Evolutionary conservation across 2,329 filamentous ascomycete species (phyloP), one percentile per base, ranked within the genome.

Genomic region (Verticillium zaregamsianum): DNA sequence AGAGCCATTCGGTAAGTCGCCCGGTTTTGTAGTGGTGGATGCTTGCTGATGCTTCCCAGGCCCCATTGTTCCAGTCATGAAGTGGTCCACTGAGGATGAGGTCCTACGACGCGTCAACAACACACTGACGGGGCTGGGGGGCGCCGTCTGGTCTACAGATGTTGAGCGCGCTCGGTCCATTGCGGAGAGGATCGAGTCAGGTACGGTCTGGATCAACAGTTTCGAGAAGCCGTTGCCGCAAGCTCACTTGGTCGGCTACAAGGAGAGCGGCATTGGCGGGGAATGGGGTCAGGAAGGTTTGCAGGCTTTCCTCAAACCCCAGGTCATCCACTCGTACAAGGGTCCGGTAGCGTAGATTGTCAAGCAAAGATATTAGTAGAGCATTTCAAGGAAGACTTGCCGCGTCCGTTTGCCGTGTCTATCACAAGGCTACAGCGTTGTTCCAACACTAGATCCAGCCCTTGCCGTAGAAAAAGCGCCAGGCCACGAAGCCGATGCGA

Each of bases 61-160:
- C 0, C 88, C 88, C 0, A 85, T 90, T 32, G 78, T 90, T 2
- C 87, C 88, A 0, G 73, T 90, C 8, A 68, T 89, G 62, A 81
- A 79, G 39, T 91, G 86, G 86, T 77, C 76, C 0, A 78, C 82
- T 25, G 87, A 90, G 64, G 80, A 80, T 3, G 85, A 89, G 20
- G 84, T 87, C 0, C 73, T 90, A 28, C 70, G 71, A 2, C 79
- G 84, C 8, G 85, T 82, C 1, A 88, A 88, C 64, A 74, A 78
- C 25, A 74, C 76, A 3, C 75, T 81, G 25, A 80, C 78, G 32
- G 85, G 83, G 0, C 77, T 88, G 0, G 84, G 83, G 0, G 80
- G 83, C 2, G 85, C 84, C 0, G 79, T 89, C 0, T 89, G 85
- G 78, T 82, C 77, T 17, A 78, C 75, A 23, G 83, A 89, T 62